phyloP scores from a whole-genome alignment of 2,329 filamentous ascomycete genomes.

The Microcyclosporella mali region DNA sequence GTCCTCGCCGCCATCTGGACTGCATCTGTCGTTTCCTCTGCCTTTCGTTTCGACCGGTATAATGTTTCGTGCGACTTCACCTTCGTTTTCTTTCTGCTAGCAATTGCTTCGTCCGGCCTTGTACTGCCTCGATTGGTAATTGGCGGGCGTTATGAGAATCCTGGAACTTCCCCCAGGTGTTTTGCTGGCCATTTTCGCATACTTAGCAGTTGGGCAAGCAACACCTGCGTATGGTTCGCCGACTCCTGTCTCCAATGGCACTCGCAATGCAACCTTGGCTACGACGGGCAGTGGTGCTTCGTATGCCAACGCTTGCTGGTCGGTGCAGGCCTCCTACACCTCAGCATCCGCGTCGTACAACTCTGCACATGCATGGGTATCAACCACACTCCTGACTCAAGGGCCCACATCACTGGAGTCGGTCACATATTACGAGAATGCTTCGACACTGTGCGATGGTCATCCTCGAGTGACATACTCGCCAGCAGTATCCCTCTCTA shows the following conservation, averaged over 20 bases:
- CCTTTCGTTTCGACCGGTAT: too few relatives aligned
- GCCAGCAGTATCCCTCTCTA: slow-evolving; percentile 19
- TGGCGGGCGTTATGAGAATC: not conserved
- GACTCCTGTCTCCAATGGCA: not conserved
- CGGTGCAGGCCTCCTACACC: not conserved
- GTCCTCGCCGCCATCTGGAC: too few relatives aligned
- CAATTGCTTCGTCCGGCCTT: too few relatives aligned
- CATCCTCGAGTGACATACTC: slow-evolving; percentile 24
- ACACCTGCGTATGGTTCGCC: slow-evolving; percentile 1
- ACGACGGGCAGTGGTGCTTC: slow-evolving; percentile 8
- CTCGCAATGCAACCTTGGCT: slow-evolving; percentile 3
- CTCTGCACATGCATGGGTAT: slow-evolving; percentile 5
- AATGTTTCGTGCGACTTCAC: too few relatives aligned
- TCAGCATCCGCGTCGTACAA: slow-evolving; percentile 3
- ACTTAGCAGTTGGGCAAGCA: slow-evolving; percentile 1
- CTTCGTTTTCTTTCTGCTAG: too few relatives aligned
- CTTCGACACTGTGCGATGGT: slow-evolving; percentile 28
- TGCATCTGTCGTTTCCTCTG: too few relatives aligned
- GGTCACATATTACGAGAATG: slow-evolving; percentile 25
- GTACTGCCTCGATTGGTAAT: not conserved
- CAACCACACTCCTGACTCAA: not conserved
- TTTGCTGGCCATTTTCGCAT: slow-evolving; percentile 11
- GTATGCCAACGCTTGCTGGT: slow-evolving; percentile 7
- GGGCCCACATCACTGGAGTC: slow-evolving; percentile 15
- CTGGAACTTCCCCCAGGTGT: slow-evolving; percentile 14